A percentile compares a stretch with the other conserved stretches of the same genome.
These are phyloP conservation scores for Phytophthora hibernalis DNA, from an alignment of 352 stramenopile species.

Conservation along the genomic window DNA sequence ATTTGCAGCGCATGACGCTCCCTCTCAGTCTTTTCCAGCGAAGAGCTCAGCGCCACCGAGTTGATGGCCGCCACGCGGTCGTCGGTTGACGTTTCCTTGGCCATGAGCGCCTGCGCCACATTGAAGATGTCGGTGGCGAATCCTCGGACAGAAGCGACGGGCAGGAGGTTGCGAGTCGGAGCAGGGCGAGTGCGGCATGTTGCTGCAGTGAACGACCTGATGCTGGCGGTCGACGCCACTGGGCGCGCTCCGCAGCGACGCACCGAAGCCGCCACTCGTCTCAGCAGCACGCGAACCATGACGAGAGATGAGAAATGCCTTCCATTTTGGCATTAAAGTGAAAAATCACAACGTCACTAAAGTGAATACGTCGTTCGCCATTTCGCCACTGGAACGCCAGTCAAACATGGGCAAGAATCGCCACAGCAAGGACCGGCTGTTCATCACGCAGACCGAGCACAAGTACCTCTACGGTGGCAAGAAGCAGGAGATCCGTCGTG, in stretches of 20 bases:
- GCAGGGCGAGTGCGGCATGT: neutral
- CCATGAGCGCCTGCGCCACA: conserved; percentile 42
- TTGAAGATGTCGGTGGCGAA: conserved; percentile 35
- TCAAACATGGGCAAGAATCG: conserved; percentile 91
- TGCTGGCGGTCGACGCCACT: neutral
- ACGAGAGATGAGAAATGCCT: neutral
- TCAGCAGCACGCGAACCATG: conserved; percentile 25
- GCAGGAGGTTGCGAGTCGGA: conserved; percentile 4
- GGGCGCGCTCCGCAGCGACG: conserved; percentile 14
- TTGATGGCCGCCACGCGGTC: conserved; percentile 50
- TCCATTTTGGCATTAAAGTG: conserved; percentile 2
- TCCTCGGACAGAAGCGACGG: conserved; percentile 4
- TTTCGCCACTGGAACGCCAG: neutral
- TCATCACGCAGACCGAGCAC: conserved; percentile 92
- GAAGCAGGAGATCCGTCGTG: conserved; percentile 83
- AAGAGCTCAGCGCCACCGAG: conserved; percentile 34
- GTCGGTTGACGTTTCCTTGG: conserved; percentile 40
- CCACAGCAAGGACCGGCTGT: conserved; percentile 91
- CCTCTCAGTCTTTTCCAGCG: conserved; percentile 32
- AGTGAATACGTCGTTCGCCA: conserved; percentile 1
- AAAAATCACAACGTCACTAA: conserved; percentile 8
- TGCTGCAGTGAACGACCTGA: neutral
- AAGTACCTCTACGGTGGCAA: conserved; percentile 95
- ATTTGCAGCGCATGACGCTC: conserved; percentile 60
- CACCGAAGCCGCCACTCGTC: conserved; percentile 21